These are phyloP conservation scores for Ampelocalamus luodianensis DNA, from an alignment of 176 grass and related monocot genomes.

Conservation along the genomic window DNA sequence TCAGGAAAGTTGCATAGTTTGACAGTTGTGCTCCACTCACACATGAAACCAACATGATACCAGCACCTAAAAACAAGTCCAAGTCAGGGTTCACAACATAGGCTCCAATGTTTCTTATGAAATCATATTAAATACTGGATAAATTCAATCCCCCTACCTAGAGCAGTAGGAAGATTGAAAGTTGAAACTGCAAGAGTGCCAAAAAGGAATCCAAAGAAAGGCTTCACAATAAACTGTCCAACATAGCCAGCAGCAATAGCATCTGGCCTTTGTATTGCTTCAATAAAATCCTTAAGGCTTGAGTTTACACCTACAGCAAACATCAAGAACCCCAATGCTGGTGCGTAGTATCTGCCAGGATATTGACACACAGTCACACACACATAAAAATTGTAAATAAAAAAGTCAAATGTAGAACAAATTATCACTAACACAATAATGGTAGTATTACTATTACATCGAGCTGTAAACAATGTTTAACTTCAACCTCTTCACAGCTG, in stretches of 20 bases:
- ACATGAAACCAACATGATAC: constrained; percentile 97
- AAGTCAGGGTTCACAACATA: constrained; percentile 8
- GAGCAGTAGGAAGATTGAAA: constrained; percentile 80
- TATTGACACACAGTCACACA: neutral
- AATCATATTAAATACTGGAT: constrained; percentile 17
- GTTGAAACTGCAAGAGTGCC: constrained; percentile 72
- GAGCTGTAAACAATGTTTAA: neutral
- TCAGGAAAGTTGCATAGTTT: constrained; percentile 93
- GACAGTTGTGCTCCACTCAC: constrained; percentile 95
- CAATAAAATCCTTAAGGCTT: constrained; percentile 77
- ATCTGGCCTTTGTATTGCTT: constrained; percentile 86
- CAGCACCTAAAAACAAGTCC: constrained; percentile 65
- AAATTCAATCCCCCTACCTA: constrained; percentile 57
- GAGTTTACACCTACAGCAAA: constrained; percentile 99
- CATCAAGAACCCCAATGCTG: constrained; percentile 93
- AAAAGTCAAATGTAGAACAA: neutral
- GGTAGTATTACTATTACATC: neutral
- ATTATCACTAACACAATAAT: neutral
- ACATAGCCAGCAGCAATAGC: constrained; percentile 77
- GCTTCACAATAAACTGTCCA: constrained; percentile 84
- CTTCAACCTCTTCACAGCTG: neutral
- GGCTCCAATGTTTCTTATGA: neutral
- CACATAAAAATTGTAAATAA: constrained; percentile 5
- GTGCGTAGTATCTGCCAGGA: constrained; percentile 86
- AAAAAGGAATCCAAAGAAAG: constrained; percentile 89